These are phyloP conservation scores for Lippia alba DNA, from an alignment of 305 asterid species.

Conservation along the genomic window DNA sequence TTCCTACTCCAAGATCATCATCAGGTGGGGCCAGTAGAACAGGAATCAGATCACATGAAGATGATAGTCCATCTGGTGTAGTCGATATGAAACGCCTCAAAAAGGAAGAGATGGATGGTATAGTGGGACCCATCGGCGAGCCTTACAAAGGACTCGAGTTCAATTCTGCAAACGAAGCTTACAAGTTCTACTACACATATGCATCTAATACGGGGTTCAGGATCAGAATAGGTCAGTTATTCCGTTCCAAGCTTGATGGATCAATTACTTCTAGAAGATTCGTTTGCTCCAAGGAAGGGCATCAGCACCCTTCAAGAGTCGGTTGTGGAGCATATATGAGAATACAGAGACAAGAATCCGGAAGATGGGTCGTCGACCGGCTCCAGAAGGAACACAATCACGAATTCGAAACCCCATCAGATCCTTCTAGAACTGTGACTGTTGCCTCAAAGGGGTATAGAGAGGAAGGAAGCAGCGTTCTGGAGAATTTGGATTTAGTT, in stretches of 20 bases:
- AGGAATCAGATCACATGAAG: slow-evolving; percentile 87
- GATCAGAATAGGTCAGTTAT: slow-evolving; percentile 90
- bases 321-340: slow-evolving; percentile 96
- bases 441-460: slow-evolving; percentile 62
- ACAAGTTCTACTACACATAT: slow-evolving; percentile 69
- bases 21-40: slow-evolving; percentile 79
- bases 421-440: slow-evolving; percentile 54
- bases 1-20: slow-evolving; percentile 69
- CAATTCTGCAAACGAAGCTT: slow-evolving; percentile 76
- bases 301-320: slow-evolving; percentile 96
- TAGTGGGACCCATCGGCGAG: slow-evolving; percentile 58
- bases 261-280: slow-evolving; percentile 95
- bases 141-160: slow-evolving; percentile 91
- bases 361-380: slow-evolving; percentile 91
- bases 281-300: slow-evolving; percentile 98
- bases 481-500: slow-evolving; percentile 87
- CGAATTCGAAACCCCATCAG: slow-evolving; percentile 53
- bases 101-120: slow-evolving; percentile 58
- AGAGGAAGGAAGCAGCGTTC: slow-evolving; percentile 69
- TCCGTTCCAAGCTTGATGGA: slow-evolving; percentile 92
- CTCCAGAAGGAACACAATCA: slow-evolving; percentile 84
- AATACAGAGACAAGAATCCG: slow-evolving; percentile 88
- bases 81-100: slow-evolving; percentile 73
- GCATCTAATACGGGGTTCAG: slow-evolving; percentile 78
- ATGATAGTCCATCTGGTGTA: slow-evolving; percentile 62